Conservation (phyloP, 306 rosid genomes). For the Calophaca sinica region DNA sequence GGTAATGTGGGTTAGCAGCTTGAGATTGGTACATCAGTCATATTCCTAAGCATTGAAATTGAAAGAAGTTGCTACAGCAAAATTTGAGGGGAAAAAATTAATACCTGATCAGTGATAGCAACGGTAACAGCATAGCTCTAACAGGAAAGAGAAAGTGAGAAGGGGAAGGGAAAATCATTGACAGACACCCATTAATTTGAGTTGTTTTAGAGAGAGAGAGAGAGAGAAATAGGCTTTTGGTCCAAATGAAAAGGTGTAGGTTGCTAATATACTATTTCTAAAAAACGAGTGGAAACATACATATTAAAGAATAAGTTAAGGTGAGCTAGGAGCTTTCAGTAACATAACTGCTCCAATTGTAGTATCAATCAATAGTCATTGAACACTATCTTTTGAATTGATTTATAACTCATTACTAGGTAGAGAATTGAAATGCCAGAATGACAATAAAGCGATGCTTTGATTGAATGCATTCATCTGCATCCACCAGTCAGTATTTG, state of each 20-base stretch:
- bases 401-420: slow-evolving; percentile 22
- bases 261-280: neutral
- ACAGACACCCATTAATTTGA: neutral
- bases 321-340: neutral
- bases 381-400: slow-evolving; percentile 9
- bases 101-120: too few species aligned
- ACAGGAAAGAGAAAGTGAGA: neutral
- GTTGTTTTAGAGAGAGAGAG: neutral
- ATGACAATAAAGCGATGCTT: slow-evolving; percentile 17
- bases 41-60: too few species aligned
- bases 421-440: slow-evolving; percentile 26
- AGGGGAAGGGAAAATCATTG: neutral
- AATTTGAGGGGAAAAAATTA: too few species aligned
- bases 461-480: slow-evolving; percentile 29
- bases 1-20: too few species aligned
- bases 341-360: too few species aligned
- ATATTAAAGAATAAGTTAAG: neutral
- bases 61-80: too few species aligned
- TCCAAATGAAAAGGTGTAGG: neutral
- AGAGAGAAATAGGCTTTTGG: neutral
- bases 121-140: too few species aligned
- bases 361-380: too few species aligned
- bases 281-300: neutral
- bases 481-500: slow-evolving; percentile 13
- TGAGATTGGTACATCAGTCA: too few species aligned